Base-by-base conservation (phyloP, 495 filamentous ascomycete species). In the Penicillium nucicola region DNA sequence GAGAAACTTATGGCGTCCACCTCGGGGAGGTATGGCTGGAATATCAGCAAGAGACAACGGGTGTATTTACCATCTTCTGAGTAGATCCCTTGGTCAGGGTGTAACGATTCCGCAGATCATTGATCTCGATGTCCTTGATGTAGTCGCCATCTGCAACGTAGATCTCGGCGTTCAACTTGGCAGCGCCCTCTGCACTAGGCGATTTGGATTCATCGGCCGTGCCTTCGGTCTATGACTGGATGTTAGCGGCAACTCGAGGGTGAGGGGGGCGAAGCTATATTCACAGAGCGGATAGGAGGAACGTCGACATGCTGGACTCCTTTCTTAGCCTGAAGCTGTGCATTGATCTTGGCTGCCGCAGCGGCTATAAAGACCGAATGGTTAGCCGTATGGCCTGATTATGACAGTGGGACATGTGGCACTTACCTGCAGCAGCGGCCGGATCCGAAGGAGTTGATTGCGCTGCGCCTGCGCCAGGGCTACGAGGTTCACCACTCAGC, bases 51-150 rank as follows among this genome's bases (percentile, higher is more conserved):
- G 77, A 65, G 78, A 48, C 77, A 79, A 83, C 75, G 84, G 81
- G 84, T 72, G 65, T 79, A 89, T 86, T 96, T 97, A 98, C 93
- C 93, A 92, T 95, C 81, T 96, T 95, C 79, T 98, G 93, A 56
- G 91, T 96, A 61, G 89, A 86, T 57, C 93, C 92, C 80, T 96
- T 98, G 55, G 93, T 98, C 75, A 98, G 81, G 68, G 91, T 89
- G 65, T 98, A 98, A 57, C 92, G 88, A 67, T 98, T 98, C 60
- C 92, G 89, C 58, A 97, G 72, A 66, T 97, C 91, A 75, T 98
- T 98, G 70, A 98, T 90, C 70, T 97, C 93, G 63, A 98, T 95
- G 64, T 97, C 93, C 67, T 90, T 90, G 72, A 98, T 96, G 61
- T 88, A 97, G 65, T 98, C 93, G 51, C 93, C 93, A 64, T 96